Conservation (phyloP, 352 stramenopile genomes). For the Hyaloperonospora brassicae region DNA sequence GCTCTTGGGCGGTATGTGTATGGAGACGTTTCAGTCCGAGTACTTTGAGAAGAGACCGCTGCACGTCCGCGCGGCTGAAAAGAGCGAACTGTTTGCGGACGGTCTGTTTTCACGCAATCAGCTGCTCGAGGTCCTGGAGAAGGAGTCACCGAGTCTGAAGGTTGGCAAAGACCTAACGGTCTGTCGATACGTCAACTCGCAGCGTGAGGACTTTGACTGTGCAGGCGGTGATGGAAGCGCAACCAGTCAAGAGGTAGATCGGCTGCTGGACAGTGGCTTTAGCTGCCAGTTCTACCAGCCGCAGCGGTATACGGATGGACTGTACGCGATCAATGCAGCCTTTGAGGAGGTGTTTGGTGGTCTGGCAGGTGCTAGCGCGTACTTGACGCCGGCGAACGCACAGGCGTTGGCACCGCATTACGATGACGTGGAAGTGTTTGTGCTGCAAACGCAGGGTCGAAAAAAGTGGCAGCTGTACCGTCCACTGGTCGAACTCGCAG, state of each 20-base stretch:
- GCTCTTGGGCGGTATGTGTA: conserved; percentile 54
- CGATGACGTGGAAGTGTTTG: conserved; percentile 84
- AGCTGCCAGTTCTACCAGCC: conserved; percentile 87
- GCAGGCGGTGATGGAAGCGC: conserved; percentile 42
- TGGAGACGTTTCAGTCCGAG: conserved; percentile 53
- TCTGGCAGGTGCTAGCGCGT: conserved; percentile 69
- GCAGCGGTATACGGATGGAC: conserved; percentile 69
- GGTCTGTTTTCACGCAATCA: conserved; percentile 61
- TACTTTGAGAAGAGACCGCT: conserved; percentile 86
- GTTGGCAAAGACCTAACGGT: conserved; percentile 68
- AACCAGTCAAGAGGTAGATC: conserved; percentile 46
- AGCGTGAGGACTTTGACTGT: conserved; percentile 65
- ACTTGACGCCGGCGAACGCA: conserved; percentile 64
- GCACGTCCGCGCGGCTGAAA: conserved; percentile 43
- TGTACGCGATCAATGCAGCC: conserved; percentile 68
- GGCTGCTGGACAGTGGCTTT: conserved; percentile 57
- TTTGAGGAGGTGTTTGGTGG: conserved; percentile 75
- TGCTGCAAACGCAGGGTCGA: conserved; percentile 75
- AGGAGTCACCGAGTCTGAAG: conserved; percentile 34
- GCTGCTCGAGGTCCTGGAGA: conserved; percentile 53
- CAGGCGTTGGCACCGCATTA: conserved; percentile 83
- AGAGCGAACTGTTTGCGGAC: conserved; percentile 45
- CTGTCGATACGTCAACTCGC: conserved; percentile 58
- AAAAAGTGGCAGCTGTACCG: conserved; percentile 87
- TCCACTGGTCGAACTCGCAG: conserved; percentile 58